phyloP scores from a whole-genome alignment of 192 early-diverging fungal genomes.

The Podila minutissima region DNA sequence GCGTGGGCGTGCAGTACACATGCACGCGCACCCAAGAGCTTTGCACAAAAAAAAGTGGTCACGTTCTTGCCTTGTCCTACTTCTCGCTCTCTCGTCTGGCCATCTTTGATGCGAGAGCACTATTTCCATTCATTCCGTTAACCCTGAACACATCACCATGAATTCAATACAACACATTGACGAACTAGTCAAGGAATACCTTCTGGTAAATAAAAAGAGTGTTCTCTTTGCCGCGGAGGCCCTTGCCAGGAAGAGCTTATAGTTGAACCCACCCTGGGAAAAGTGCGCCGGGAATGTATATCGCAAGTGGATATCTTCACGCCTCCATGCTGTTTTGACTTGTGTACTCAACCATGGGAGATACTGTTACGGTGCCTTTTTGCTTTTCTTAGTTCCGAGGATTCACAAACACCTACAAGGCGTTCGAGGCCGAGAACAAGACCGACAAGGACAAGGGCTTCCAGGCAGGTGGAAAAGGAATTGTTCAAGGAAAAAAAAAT shows the following conservation, averaged over 20 bases:
- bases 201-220: constrained; percentile 55
- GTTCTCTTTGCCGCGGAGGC: not conserved
- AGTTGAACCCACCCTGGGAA: too few relatives aligned
- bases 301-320: not conserved
- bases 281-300: too few relatives aligned
- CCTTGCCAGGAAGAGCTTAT: not conserved
- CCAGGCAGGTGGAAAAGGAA: constrained; percentile 48
- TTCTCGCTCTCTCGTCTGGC: not conserved
- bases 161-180: constrained; percentile 71
- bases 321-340: not conserved
- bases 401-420: constrained; percentile 65
- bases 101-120: not conserved
- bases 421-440: constrained; percentile 63
- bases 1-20: too few relatives aligned
- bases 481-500: not conserved
- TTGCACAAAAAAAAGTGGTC: not conserved
- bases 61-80: not conserved
- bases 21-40: not conserved
- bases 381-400: constrained; percentile 63
- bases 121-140: not conserved
- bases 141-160: constrained; percentile 41
- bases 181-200: constrained; percentile 73
- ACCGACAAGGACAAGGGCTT: constrained; percentile 70
- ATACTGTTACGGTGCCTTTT: not conserved
- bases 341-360: not conserved